A percentile compares a stretch with the other conserved stretches of the same genome.
Conservation (phyloP, 2,329 filamentous ascomycete species). For the Capronia epimyces region DNA sequence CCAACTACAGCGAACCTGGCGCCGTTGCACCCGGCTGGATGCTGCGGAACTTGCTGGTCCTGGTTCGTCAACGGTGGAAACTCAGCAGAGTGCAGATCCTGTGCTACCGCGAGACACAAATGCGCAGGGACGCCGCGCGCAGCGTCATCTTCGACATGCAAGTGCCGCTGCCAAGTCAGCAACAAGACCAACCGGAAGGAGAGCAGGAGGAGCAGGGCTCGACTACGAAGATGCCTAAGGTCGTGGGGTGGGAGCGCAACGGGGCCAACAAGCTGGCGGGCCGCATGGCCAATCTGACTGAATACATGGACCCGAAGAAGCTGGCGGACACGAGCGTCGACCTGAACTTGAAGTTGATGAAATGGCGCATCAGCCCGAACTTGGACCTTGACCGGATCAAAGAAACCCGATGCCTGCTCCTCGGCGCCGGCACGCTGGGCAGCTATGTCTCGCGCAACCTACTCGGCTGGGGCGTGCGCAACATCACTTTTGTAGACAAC, state of each 20-base stretch:
- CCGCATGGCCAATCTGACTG: conserved; percentile 73
- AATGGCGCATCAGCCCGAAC: conserved; percentile 89
- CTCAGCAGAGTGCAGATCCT: conserved; percentile 74
- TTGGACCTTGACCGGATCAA: conserved; percentile 86
- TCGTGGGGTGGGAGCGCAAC: conserved; percentile 92
- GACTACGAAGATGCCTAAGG: conserved; percentile 62
- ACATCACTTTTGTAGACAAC: conserved; percentile 94
- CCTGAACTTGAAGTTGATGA: conserved; percentile 95
- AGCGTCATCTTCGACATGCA: conserved; percentile 68
- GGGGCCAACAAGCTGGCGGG: conserved; percentile 69
- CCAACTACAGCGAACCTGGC: conserved; percentile 81
- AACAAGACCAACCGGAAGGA: not conserved
- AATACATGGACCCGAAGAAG: conserved; percentile 83
- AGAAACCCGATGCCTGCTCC: conserved; percentile 77
- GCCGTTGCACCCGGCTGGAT: conserved; percentile 97
- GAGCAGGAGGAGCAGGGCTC: conserved; percentile 12
- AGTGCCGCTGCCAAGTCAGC: conserved; percentile 11
- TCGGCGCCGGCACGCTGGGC: conserved; percentile 88
- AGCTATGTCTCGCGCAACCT: conserved; percentile 89
- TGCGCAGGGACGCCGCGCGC: conserved; percentile 69
- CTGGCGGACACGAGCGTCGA: conserved; percentile 93
- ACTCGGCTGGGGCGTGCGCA: conserved; percentile 91
- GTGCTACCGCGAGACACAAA: conserved; percentile 81
- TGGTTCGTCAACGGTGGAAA: conserved; percentile 76
- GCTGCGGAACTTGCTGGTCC: conserved; percentile 77